A percentile compares a stretch with the other conserved stretches of the same genome.
These are phyloP conservation scores for Populus trichocarpa DNA, from an alignment of 441 rosid species.

Conservation along the genomic window DNA sequence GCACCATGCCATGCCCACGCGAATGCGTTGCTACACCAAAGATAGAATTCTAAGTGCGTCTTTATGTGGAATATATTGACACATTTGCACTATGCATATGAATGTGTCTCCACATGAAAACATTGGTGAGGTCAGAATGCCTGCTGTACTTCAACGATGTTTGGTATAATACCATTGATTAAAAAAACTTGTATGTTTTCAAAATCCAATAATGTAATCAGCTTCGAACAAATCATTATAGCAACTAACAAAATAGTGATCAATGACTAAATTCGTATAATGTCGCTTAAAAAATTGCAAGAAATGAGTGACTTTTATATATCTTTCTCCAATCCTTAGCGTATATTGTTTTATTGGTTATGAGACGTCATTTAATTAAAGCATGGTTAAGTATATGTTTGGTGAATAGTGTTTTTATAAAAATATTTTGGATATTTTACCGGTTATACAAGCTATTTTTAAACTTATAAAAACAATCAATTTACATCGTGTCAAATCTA, in stretches of 20 bases:
- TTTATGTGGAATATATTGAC: neutral
- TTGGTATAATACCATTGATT: neutral
- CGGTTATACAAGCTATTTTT: accelerated
- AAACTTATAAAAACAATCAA: too few relatives aligned
- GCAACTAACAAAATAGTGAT: neutral
- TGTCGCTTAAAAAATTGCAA: neutral
- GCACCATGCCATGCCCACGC: neutral
- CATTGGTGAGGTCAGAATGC: neutral
- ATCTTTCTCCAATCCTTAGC: too few relatives aligned
- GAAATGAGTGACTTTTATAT: too few relatives aligned
- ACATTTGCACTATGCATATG: neutral
- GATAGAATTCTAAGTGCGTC: neutral
- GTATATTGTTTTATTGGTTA: too few relatives aligned
- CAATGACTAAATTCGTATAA: neutral
- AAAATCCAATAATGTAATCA: neutral
- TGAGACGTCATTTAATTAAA: too few relatives aligned
- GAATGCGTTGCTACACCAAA: neutral
- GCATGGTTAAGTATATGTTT: too few relatives aligned
- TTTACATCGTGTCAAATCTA: too few relatives aligned
- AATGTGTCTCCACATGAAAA: neutral
- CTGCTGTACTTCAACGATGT: neutral
- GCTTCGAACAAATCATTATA: neutral
- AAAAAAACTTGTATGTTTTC: neutral
- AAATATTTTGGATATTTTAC: too few relatives aligned
- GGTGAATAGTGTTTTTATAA: too few relatives aligned